These are phyloP conservation scores for Keqinozyma sinolaborantium DNA, from an alignment of 1,139 yeast species.

Conservation along the genomic window DNA sequence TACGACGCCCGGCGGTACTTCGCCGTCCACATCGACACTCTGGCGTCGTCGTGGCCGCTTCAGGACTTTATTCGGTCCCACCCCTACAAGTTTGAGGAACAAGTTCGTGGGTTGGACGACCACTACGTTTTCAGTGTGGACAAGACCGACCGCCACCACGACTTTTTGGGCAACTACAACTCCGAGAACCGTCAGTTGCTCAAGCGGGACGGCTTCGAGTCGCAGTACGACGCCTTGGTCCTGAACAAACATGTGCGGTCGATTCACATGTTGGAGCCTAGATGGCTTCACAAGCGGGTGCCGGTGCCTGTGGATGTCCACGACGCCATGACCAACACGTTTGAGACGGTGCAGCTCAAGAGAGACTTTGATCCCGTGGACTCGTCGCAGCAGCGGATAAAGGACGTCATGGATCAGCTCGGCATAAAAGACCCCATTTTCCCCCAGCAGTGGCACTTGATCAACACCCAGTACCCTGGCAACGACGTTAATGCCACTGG, in stretches of 20 bases:
- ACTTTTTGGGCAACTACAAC: conserved; percentile 33
- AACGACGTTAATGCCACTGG: conserved; percentile 86
- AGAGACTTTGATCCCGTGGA: conserved; percentile 28
- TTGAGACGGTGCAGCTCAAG: too few species aligned
- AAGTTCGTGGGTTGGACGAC: conserved; percentile 52
- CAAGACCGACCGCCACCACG: conserved; percentile 32
- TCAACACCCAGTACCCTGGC: conserved; percentile 70
- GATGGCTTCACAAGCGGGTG: conserved; percentile 41
- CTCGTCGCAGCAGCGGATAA: conserved; percentile 41
- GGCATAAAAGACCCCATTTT: conserved; percentile 79
- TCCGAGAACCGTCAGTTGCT: conserved; percentile 25
- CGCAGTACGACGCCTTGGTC: conserved; percentile 24
- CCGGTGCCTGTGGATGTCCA: conserved; percentile 29
- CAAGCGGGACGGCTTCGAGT: conserved; percentile 24
- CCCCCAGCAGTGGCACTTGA: conserved; percentile 83
- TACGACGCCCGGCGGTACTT: conserved; percentile 47
- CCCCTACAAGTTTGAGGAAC: conserved; percentile 53
- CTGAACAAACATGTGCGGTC: conserved; percentile 30
- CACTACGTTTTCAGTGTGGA: conserved; percentile 60
- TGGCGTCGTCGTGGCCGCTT: conserved; percentile 21
- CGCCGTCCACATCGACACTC: conserved; percentile 51
- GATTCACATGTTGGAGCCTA: conserved; percentile 50
- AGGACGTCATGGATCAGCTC: conserved; percentile 49
- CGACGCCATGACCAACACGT: conserved; percentile 5
- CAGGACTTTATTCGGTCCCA: conserved; percentile 29